Evolutionary conservation across 768 basidiomycete species (phyloP).

Genomic region (Exidia glandulosa): DNA sequence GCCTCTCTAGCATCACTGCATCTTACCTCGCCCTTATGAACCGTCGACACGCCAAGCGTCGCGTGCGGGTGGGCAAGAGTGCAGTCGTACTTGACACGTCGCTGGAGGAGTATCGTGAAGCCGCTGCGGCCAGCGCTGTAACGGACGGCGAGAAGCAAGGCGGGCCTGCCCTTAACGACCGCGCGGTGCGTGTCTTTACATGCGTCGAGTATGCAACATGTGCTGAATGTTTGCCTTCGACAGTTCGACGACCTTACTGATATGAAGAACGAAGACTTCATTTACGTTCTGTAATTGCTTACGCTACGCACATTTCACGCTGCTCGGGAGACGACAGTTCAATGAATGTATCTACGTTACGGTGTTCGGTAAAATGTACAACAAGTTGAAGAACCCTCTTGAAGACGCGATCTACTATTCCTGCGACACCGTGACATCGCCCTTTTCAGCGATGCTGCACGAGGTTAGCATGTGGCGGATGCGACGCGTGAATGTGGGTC

Average conservation of each 20-base stretch:
- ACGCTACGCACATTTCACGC: neutral
- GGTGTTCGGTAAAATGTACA: too few species aligned
- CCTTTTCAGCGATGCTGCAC: too few species aligned
- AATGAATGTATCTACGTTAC: too few species aligned
- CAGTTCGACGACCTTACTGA: slow-evolving; percentile 31
- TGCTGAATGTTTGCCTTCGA: too few species aligned
- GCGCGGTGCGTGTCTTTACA: too few species aligned
- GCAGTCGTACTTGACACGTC: slow-evolving; percentile 27
- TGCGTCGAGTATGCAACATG: too few species aligned
- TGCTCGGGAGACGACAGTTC: too few species aligned
- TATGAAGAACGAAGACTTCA: slow-evolving; percentile 20
- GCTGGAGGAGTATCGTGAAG: slow-evolving; percentile 20
- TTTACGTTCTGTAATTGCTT: slow-evolving; percentile 8
- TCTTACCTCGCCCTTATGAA: slow-evolving; percentile 28
- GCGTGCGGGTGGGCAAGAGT: slow-evolving; percentile 24
- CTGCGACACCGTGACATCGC: too few species aligned
- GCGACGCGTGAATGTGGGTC: too few species aligned
- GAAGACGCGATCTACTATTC: too few species aligned
- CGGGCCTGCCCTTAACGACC: slow-evolving; percentile 13
- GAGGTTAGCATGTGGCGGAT: too few species aligned
- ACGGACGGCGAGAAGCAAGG: slow-evolving; percentile 3
- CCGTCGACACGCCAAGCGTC: slow-evolving; percentile 22
- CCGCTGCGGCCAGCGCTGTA: slow-evolving; percentile 5
- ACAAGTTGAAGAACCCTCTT: too few species aligned
- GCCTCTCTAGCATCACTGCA: slow-evolving; percentile 21